Base-by-base conservation (phyloP, 2,329 filamentous ascomycete genomes). In the Colletotrichum ledebouriae region DNA sequence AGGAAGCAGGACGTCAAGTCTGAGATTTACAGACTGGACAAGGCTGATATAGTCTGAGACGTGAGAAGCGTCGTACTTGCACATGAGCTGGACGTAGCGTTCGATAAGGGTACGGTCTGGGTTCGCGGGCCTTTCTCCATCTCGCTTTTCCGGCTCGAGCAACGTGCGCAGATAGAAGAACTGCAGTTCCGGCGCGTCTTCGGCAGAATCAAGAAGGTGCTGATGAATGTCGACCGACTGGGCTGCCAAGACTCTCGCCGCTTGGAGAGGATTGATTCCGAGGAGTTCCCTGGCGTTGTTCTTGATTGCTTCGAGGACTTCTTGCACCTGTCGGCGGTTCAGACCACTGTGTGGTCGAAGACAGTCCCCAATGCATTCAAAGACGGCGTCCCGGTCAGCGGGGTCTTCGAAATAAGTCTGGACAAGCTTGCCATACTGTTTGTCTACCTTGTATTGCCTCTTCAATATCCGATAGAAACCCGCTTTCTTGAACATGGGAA, bases 381-480 rank as follows among this genome's bases (percentile, higher is more conserved):
- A 98, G 1, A 97, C 86, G 5, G 85, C 86, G 5, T 90, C 86
- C 63, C 89, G 90, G 71, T 96, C 92, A 56, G 94, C 89, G 0
- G 86, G 85, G 73, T 99, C 96, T 69, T 97, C 92, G 69, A 99
- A 93, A 75, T 94, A 97, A 0, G 90, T 90, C 73, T 92, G 84
- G 6, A 98, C 80, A 33, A 98, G 87, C 73, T 92, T 90, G 1
- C 90, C 88, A 73, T 93, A 97, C 75, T 95, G 90, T 73, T 89
- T 91, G 72, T 97, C 93, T 5, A 86, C 83, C 73, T 90, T 91
- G 78, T 97, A 97, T 10, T 94, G 91, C 13, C 93, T 90, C 80
- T 99, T 99, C 61, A 99, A 80, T 33, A 99, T 95, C 56, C 96
- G 90, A 77, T 92, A 97, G 77, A 98, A 99, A 0, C 89, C 88